These are phyloP conservation scores for Basipetospora chlamydospora DNA, from an alignment of 2,329 filamentous ascomycete genomes.

Conservation along the genomic window DNA sequence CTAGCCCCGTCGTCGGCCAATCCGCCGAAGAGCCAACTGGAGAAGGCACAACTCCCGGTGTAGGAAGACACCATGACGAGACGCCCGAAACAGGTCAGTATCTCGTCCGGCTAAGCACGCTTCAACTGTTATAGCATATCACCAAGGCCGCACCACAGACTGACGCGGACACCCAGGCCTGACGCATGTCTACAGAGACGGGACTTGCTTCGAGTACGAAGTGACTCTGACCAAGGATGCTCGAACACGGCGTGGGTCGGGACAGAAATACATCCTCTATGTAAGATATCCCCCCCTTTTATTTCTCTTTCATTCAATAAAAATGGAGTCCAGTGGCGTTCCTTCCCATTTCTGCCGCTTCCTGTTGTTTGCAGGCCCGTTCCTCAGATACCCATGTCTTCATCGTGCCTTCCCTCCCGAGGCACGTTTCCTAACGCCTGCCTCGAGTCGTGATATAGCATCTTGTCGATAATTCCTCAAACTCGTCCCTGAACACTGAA, in stretches of 20 bases:
- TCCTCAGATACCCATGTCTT: not conserved
- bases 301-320: not conserved
- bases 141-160: not conserved
- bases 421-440: not conserved
- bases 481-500: not conserved
- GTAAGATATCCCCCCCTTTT: conserved; percentile 30
- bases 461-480: not conserved
- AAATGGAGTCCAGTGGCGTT: too few relatives aligned
- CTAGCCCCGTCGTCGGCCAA: too few relatives aligned
- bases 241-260: conserved; percentile 27
- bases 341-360: not conserved
- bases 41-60: conserved; percentile 23
- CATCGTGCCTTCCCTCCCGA: not conserved
- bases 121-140: not conserved
- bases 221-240: conserved; percentile 42
- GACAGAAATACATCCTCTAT: conserved; percentile 44
- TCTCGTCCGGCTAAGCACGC: too few relatives aligned
- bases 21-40: conserved; percentile 6
- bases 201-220: conserved; percentile 47
- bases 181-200: conserved; percentile 52
- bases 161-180: conserved; percentile 26
- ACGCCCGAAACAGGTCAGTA: too few relatives aligned
- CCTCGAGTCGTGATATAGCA: not conserved
- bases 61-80: conserved; percentile 33
- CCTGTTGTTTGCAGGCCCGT: not conserved